Percentiles rank a stretch among this genome's conserved stretches.
Conservation (phyloP, 208 protist species). For the Leishmania gerbilli region DNA sequence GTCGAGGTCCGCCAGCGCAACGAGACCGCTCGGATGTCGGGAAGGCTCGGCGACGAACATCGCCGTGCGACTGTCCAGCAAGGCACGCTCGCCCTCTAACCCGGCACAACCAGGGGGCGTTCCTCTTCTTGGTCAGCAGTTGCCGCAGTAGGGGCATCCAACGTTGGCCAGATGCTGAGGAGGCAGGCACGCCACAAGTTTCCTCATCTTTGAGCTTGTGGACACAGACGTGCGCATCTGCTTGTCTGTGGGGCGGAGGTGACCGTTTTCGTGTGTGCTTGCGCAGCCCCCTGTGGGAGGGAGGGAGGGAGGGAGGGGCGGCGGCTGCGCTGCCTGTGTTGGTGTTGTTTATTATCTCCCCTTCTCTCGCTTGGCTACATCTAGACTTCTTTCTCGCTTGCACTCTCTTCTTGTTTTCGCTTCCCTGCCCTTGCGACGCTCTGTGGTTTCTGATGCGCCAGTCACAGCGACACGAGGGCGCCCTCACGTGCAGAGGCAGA, state of each 20-base stretch:
- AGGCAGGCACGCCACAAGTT: background rate
- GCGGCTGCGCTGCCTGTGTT: background rate
- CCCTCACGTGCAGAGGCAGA: too few relatives aligned
- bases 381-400: background rate
- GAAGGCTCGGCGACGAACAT: conserved; percentile 21
- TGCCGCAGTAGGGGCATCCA: background rate
- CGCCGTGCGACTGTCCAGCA: conserved; percentile 8
- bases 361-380: background rate
- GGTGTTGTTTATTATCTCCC: background rate
- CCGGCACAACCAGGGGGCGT: background rate
- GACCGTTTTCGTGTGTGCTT: background rate
- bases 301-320: too few relatives aligned
- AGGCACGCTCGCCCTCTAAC: conserved; percentile 14
- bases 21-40: conserved; percentile 3
- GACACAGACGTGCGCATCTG: background rate
- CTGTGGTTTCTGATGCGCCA: too few relatives aligned
- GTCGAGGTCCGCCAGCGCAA: conserved; percentile 1
- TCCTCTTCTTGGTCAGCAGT: background rate
- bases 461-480: too few relatives aligned
- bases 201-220: background rate
- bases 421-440: too few relatives aligned
- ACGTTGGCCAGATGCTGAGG: background rate
- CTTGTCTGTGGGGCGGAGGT: background rate
- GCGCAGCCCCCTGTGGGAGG: too few relatives aligned
- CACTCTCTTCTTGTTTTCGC: background rate